These are phyloP conservation scores for Naganishia cerealis DNA, from an alignment of 1,284 basidiomycete genomes.

Conservation along the genomic window DNA sequence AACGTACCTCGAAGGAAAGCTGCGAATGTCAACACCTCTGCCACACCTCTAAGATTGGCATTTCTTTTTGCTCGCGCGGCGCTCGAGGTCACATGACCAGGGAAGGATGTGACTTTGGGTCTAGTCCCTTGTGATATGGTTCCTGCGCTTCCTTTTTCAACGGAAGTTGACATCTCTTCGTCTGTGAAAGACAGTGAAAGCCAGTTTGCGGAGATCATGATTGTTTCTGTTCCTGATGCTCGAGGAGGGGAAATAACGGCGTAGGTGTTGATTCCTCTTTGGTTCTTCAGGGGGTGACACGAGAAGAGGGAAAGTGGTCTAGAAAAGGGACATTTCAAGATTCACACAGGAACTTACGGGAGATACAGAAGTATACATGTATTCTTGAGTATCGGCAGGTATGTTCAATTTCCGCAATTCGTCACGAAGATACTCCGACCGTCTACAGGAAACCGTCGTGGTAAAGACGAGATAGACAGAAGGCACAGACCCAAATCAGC, in stretches of 20 bases:
- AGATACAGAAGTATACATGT: slow-evolving; percentile 35
- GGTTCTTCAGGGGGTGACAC: slow-evolving; percentile 45
- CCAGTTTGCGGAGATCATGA: slow-evolving; percentile 87
- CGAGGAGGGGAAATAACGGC: slow-evolving; percentile 79
- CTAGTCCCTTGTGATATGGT: neutral
- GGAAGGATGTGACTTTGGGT: neutral
- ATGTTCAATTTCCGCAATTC: slow-evolving; percentile 72
- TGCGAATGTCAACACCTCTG: slow-evolving; percentile 78
- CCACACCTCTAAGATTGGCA: slow-evolving; percentile 78
- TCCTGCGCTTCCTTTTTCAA: neutral
- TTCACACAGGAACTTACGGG: slow-evolving; percentile 3
- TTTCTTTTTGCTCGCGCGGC: slow-evolving; percentile 15
- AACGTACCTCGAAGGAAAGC: slow-evolving; percentile 73
- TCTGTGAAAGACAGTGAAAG: slow-evolving; percentile 57
- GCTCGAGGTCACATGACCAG: neutral
- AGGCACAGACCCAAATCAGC: neutral
- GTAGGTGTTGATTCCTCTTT: slow-evolving; percentile 74
- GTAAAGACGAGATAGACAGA: too few relatives aligned
- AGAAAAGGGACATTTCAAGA: neutral
- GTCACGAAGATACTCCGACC: slow-evolving; percentile 60
- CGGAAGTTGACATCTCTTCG: neutral
- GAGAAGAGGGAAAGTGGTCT: too few relatives aligned
- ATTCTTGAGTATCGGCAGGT: slow-evolving; percentile 58
- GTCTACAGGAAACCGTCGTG: too few relatives aligned
- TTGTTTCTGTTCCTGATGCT: slow-evolving; percentile 82